Conservation (phyloP, 306 rosid genomes). For the Senna siamea region DNA sequence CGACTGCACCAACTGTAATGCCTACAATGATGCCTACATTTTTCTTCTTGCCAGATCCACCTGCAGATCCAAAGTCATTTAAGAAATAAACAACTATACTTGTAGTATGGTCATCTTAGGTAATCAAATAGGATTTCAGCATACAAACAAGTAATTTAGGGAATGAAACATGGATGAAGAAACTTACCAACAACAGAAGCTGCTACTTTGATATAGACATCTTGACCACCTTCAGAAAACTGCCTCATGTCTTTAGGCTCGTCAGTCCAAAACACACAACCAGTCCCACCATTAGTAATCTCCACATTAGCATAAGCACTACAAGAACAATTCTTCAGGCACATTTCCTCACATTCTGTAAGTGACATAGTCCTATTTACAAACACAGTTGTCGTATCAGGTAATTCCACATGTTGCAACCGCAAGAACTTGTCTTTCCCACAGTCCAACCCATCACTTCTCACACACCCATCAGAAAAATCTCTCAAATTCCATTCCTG, state of each 20-base stretch:
- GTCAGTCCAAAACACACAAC: no score
- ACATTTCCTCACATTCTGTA: neutral
- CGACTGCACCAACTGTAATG: conserved; percentile 25
- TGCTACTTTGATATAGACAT: no score
- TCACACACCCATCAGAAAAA: conserved; percentile 51
- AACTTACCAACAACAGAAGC: no score
- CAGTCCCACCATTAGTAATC: conserved; percentile 33
- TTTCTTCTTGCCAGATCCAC: conserved; percentile 30
- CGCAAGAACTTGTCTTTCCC: conserved; percentile 39
- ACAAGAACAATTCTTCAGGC: conserved; percentile 51
- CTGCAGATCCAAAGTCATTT: conserved; percentile 31
- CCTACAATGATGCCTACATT: conserved; percentile 22
- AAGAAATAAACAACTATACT: conserved; percentile 9
- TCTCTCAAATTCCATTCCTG: conserved; percentile 57
- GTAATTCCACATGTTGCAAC: conserved; percentile 43
- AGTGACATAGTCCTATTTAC: conserved; percentile 38
- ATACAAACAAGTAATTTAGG: neutral
- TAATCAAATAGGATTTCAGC: neutral
- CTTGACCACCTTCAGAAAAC: no score
- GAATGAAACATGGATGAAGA: no score
- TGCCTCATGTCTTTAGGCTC: no score
- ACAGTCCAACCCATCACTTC: conserved; percentile 44
- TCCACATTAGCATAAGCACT: conserved; percentile 43
- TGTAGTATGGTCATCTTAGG: neutral
- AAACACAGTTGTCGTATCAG: conserved; percentile 40